phyloP scores from a whole-genome alignment of 1,284 basidiomycete genomes.

The Porphyrellus sp. region DNA sequence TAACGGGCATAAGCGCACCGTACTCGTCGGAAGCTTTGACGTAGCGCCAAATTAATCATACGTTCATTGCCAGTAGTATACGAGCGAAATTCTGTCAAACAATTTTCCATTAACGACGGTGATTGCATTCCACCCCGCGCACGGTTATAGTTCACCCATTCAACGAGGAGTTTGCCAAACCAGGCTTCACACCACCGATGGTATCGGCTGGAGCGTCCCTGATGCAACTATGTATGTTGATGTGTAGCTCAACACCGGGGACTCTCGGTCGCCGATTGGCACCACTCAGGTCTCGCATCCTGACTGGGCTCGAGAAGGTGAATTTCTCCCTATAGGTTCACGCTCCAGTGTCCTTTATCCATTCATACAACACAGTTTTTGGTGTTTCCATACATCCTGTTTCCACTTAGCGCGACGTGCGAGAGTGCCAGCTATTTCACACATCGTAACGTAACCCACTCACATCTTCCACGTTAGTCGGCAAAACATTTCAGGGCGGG shows the following conservation, averaged over 20 bases:
- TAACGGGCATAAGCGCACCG: conserved; percentile 19
- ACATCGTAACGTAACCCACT: conserved; percentile 16
- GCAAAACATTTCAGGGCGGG: background rate
- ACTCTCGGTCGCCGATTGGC: conserved; percentile 1
- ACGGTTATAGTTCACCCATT: background rate
- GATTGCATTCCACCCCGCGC: background rate
- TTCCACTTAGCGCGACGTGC: conserved; percentile 13
- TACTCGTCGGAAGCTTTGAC: conserved; percentile 15
- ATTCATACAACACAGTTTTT: background rate
- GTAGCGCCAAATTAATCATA: conserved; percentile 8
- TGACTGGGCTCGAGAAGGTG: background rate
- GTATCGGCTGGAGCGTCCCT: conserved; percentile 18
- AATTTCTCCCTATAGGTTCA: background rate
- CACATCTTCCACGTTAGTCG: background rate
- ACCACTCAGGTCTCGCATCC: background rate
- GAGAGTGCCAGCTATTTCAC: background rate
- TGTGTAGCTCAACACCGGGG: conserved; percentile 1
- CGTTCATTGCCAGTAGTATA: conserved; percentile 2
- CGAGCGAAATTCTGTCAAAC: background rate
- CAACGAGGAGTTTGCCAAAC: conserved; percentile 11
- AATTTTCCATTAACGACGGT: conserved; percentile 1
- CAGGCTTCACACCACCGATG: conserved; percentile 13
- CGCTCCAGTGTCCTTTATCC: background rate
- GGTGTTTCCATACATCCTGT: no score
- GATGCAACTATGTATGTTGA: conserved; percentile 6